Percentiles rank a stretch among this genome's conserved stretches.
phyloP scores from a whole-genome alignment of 345 rosid species.

The Raphanus sativus region DNA sequence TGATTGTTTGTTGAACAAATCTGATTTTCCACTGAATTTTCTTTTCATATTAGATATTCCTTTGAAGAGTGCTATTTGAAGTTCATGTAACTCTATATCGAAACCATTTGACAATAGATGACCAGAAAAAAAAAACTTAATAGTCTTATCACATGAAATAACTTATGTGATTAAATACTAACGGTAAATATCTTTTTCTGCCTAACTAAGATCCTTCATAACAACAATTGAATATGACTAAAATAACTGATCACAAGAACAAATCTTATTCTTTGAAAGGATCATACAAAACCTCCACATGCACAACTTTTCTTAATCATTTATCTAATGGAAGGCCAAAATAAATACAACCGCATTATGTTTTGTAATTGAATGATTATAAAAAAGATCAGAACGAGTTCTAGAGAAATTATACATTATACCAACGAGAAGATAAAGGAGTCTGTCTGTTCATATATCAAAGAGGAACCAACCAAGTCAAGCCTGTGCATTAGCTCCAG shows the following conservation, averaged over 20 bases:
- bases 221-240: not conserved
- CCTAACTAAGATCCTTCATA: not conserved
- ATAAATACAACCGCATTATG: slow-evolving; percentile 30
- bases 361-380: slow-evolving; percentile 28
- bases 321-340: slow-evolving; percentile 29
- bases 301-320: not conserved
- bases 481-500: slow-evolving; percentile 77
- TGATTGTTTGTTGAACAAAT: not conserved
- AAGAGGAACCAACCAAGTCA: slow-evolving; percentile 25
- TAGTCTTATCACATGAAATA: no score
- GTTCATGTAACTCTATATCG: not conserved
- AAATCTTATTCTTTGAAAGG: slow-evolving; percentile 24
- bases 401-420: slow-evolving; percentile 29
- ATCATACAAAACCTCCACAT: slow-evolving; percentile 20
- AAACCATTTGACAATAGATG: not conserved
- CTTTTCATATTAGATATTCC: not conserved
- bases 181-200: not conserved
- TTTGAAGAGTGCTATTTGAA: not conserved
- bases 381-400: slow-evolving; percentile 1
- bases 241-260: not conserved
- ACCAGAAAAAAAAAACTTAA: not conserved
- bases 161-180: no score
- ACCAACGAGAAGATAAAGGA: slow-evolving; percentile 4
- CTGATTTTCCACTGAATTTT: not conserved
- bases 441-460: slow-evolving; percentile 15